Evolutionary conservation across 768 basidiomycete species (phyloP).

Genomic region (Mycena belliarum): DNA sequence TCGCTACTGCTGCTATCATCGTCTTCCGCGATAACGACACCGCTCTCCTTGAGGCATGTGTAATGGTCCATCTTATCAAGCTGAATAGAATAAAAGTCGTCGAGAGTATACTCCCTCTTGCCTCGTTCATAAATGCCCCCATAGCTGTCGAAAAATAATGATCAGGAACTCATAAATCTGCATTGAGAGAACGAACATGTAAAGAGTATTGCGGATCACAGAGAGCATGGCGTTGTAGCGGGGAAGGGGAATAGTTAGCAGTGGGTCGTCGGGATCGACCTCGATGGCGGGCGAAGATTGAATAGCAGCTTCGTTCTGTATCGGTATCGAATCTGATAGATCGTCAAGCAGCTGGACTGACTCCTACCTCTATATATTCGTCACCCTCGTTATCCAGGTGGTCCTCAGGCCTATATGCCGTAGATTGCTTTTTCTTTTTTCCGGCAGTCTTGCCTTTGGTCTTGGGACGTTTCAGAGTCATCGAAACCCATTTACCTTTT

Average conservation of each 20-base stretch:
- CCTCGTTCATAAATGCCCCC: slow-evolving; percentile 88
- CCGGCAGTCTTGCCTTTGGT: slow-evolving; percentile 42
- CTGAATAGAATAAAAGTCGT: slow-evolving; percentile 81
- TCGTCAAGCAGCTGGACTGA: not conserved
- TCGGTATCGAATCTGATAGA: not conserved
- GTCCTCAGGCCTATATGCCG: slow-evolving; percentile 7
- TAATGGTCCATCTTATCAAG: slow-evolving; percentile 86
- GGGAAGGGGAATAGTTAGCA: slow-evolving; percentile 60
- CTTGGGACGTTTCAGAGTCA: slow-evolving; percentile 78
- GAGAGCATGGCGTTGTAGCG: slow-evolving; percentile 91
- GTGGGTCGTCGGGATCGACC: slow-evolving; percentile 64
- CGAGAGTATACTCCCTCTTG: slow-evolving; percentile 82
- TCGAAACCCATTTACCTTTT: slow-evolving; percentile 76
- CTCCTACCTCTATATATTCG: slow-evolving; percentile 22
- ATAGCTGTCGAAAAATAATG: slow-evolving; percentile 49
- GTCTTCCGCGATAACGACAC: slow-evolving; percentile 59
- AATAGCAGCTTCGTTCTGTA: not conserved
- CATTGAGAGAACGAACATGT: slow-evolving; percentile 65
- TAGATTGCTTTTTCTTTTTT: slow-evolving; percentile 40
- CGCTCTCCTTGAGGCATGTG: slow-evolving; percentile 69
- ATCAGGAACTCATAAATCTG: not conserved
- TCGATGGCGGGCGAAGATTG: slow-evolving; percentile 27
- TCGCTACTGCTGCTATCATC: slow-evolving; percentile 65
- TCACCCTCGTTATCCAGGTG: slow-evolving; percentile 18
- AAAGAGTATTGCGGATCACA: slow-evolving; percentile 80